A percentile compares a stretch with the other conserved stretches of the same genome.
Conservation (phyloP, 805 yeast genomes). For the Candida sonorensis region DNA sequence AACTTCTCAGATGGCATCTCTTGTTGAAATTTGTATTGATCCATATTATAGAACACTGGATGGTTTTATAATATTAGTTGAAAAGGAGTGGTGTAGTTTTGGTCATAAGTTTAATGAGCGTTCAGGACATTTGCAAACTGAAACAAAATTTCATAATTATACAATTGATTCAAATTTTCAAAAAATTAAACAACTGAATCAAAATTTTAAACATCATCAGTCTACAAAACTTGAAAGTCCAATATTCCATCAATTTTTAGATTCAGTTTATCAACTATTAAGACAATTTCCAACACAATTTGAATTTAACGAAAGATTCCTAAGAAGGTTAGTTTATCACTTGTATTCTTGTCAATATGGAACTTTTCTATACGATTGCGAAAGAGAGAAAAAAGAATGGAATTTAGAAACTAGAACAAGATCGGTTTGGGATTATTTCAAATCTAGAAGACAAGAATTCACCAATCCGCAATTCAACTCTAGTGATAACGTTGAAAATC, state of each 20-base stretch:
- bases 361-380: slow-evolving; percentile 73
- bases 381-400: slow-evolving; percentile 48
- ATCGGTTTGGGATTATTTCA: slow-evolving; percentile 91
- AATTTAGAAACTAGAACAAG: slow-evolving; percentile 45
- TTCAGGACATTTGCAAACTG: slow-evolving; percentile 64
- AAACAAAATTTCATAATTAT: slow-evolving; percentile 41
- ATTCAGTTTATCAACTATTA: slow-evolving; percentile 75
- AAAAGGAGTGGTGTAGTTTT: slow-evolving; percentile 93
- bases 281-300: slow-evolving; percentile 66
- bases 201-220: slow-evolving; percentile 41
- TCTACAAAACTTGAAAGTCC: slow-evolving; percentile 71
- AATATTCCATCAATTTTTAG: slow-evolving; percentile 88
- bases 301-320: slow-evolving; percentile 83
- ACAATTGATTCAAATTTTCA: slow-evolving; percentile 27
- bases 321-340: slow-evolving; percentile 81
- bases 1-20: slow-evolving; percentile 81
- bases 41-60: slow-evolving; percentile 83
- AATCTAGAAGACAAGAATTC: slow-evolving; percentile 68
- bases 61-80: slow-evolving; percentile 80
- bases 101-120: slow-evolving; percentile 88
- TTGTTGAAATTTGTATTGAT: slow-evolving; percentile 81
- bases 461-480: too few relatives aligned
- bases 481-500: slow-evolving; percentile 35
- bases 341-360: slow-evolving; percentile 94
- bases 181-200: slow-evolving; percentile 41